These are phyloP conservation scores for Cotoneaster glaucophyllus DNA, from an alignment of 306 rosid species.

Conservation along the genomic window DNA sequence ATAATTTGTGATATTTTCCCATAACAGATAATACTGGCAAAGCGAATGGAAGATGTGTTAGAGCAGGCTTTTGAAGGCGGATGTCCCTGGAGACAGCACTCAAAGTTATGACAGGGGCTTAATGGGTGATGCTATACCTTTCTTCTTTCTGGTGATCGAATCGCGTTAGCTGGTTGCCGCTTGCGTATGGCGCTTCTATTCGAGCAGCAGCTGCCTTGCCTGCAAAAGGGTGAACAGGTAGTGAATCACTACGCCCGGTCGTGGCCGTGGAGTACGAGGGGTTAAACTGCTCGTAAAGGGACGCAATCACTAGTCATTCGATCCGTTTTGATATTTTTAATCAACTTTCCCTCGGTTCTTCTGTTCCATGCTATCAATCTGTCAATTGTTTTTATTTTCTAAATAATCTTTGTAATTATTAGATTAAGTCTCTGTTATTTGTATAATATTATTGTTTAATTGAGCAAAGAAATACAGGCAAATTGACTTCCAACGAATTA, in stretches of 20 bases:
- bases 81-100: constrained; percentile 71
- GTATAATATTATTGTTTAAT: constrained; percentile 22
- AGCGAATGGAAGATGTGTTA: constrained; percentile 73
- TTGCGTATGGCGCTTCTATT: too few relatives aligned
- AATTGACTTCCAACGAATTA: too few relatives aligned
- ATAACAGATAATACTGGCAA: constrained; percentile 57
- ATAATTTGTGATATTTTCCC: not conserved
- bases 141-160: not conserved
- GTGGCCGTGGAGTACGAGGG: not conserved
- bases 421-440: constrained; percentile 4
- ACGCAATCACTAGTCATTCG: not conserved
- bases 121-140: not conserved
- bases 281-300: not conserved
- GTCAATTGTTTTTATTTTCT: not conserved
- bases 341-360: not conserved
- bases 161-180: not conserved
- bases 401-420: not conserved
- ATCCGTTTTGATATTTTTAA: not conserved
- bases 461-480: not conserved
- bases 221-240: not conserved
- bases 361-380: not conserved
- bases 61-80: constrained; percentile 82
- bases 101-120: constrained; percentile 49
- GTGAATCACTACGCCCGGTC: not conserved
- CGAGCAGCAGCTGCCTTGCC: not conserved